phyloP scores from a whole-genome alignment of 2,329 filamentous ascomycete species.

The Cryphonectria parasitica region DNA sequence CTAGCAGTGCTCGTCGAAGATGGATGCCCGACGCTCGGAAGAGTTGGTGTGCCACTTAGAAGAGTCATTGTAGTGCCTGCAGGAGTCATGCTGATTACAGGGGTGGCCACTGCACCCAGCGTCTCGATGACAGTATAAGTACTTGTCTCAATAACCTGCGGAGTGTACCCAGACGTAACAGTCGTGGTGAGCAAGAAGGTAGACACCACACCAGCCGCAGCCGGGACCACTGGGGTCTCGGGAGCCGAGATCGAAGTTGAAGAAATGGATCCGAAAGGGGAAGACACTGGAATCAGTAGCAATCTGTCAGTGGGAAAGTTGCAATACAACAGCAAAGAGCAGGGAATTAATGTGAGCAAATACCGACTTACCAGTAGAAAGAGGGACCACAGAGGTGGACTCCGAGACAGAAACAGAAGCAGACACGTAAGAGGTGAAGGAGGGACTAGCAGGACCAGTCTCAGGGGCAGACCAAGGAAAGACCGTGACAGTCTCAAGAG shows the following conservation, averaged over 20 bases:
- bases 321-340: background rate
- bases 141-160: slow-evolving; percentile 28
- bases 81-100: background rate
- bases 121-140: slow-evolving; percentile 29
- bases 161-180: slow-evolving; percentile 28
- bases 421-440: slow-evolving; percentile 11
- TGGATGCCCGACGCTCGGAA: slow-evolving; percentile 4
- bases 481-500: slow-evolving; percentile 32
- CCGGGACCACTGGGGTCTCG: slow-evolving; percentile 15
- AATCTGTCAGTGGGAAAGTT: background rate
- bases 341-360: slow-evolving; percentile 15
- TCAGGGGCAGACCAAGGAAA: slow-evolving; percentile 18
- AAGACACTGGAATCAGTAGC: slow-evolving; percentile 2
- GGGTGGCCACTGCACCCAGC: background rate
- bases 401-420: slow-evolving; percentile 10
- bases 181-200: slow-evolving; percentile 29
- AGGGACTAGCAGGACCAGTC: slow-evolving; percentile 15
- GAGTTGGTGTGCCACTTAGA: background rate
- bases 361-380: slow-evolving; percentile 26
- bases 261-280: background rate
- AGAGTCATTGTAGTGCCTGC: background rate
- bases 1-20: slow-evolving; percentile 32
- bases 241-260: slow-evolving; percentile 8
- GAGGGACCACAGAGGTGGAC: slow-evolving; percentile 3
- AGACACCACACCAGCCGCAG: slow-evolving; percentile 22